Percentiles rank a stretch among this genome's conserved stretches.
Conservation (phyloP, 2,329 filamentous ascomycete genomes). For the Colletotrichum tropicale region DNA sequence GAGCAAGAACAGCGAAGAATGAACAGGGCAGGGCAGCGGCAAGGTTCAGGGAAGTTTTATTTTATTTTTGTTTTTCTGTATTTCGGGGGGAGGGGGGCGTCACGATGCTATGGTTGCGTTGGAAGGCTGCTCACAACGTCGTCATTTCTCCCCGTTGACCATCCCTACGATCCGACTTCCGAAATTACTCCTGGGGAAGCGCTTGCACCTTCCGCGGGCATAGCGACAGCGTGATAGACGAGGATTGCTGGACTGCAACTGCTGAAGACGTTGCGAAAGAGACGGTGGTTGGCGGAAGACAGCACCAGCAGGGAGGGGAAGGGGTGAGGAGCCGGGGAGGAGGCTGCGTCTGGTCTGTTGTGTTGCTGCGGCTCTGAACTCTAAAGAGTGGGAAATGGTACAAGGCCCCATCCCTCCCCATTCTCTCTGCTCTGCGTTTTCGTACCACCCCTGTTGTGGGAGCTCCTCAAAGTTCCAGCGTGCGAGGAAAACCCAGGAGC, state of each 20-base stretch:
- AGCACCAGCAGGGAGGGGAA: not conserved
- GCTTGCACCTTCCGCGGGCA: constrained; percentile 11
- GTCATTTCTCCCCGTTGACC: not conserved
- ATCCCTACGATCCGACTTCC: constrained; percentile 9
- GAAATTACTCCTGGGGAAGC: constrained; percentile 15
- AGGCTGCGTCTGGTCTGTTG: not conserved
- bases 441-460: not conserved
- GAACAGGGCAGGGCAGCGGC: not conserved
- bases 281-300: not conserved
- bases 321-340: not conserved
- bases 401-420: not conserved
- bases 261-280: not conserved
- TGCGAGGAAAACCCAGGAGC: not conserved
- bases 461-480: not conserved
- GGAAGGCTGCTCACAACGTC: not conserved
- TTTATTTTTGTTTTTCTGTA: not conserved
- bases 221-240: not conserved
- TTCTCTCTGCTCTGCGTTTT: not conserved
- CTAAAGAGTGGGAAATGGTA: constrained; percentile 12
- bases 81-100: not conserved
- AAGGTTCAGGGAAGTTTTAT: not conserved
- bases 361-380: constrained; percentile 9
- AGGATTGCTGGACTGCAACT: not conserved
- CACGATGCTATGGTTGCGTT: not conserved
- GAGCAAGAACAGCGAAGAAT: not conserved